A percentile compares a stretch with the other conserved stretches of the same genome.
These are phyloP conservation scores for Jatropha multifida DNA, from an alignment of 441 rosid species.

Conservation along the genomic window DNA sequence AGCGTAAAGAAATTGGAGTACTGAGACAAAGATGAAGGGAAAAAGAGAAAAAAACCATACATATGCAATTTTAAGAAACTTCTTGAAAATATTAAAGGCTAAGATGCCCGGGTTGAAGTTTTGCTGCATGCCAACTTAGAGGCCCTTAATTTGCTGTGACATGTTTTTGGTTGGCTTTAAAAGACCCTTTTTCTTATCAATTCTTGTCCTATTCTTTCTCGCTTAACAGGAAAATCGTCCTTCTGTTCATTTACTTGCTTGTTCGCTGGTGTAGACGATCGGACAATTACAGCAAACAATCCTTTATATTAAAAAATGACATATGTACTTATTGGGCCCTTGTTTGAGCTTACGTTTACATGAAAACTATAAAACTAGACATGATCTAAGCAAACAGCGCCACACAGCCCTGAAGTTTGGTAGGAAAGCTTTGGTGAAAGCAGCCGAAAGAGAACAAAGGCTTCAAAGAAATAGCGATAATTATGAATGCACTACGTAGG, in stretches of 20 bases:
- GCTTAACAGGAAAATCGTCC: constrained; percentile 4
- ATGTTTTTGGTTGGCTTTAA: constrained; percentile 18
- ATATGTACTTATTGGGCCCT: too few species aligned
- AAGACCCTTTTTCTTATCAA: constrained; percentile 9
- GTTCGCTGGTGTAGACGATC: constrained; percentile 7
- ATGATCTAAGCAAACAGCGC: too few species aligned
- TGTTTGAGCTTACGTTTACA: background rate
- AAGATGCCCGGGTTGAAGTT: constrained; percentile 20
- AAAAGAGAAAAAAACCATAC: background rate
- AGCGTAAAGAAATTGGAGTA: background rate
- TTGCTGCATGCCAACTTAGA: constrained; percentile 13
- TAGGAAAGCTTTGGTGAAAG: background rate
- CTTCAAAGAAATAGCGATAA: background rate
- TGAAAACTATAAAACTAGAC: background rate
- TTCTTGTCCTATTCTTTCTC: constrained; percentile 15
- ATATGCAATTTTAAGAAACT: constrained; percentile 8
- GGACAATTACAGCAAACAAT: constrained; percentile 4
- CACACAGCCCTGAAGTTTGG: background rate
- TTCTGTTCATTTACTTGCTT: constrained; percentile 14
- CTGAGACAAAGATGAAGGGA: background rate
- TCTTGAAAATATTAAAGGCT: constrained; percentile 8
- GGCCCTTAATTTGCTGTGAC: constrained; percentile 20
- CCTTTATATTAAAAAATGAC: too few species aligned
- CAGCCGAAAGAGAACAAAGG: background rate
- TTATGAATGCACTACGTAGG: background rate